Evolutionary conservation across 1,284 basidiomycete species (phyloP).

Genomic region (Leccinum angustisporum): DNA sequence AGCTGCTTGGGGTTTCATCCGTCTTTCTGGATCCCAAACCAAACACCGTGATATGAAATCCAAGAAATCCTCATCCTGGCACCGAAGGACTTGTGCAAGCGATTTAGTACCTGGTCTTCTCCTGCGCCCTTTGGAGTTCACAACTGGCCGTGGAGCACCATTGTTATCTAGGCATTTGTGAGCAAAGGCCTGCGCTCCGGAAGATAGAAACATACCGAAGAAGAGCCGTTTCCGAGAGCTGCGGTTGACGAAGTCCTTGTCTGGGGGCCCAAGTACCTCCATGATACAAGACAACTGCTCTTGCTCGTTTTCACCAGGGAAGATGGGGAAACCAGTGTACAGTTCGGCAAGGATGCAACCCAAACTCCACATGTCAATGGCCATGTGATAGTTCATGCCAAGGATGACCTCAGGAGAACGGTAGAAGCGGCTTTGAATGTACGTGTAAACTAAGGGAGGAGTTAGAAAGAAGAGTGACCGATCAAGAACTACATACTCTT

Average conservation of each 20-base stretch:
- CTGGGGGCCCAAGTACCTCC: constrained; percentile 96
- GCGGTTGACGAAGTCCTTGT: constrained; percentile 91
- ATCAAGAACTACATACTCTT: constrained; percentile 70
- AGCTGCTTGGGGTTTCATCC: constrained; percentile 93
- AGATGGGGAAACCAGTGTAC: constrained; percentile 98
- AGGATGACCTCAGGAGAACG: constrained; percentile 94
- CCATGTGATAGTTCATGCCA: constrained; percentile 94
- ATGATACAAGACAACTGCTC: constrained; percentile 99
- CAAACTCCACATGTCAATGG: constrained; percentile 97
- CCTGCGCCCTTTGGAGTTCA: constrained; percentile 95
- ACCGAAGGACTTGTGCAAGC: constrained; percentile 84
- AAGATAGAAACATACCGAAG: constrained; percentile 68
- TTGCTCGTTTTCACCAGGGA: constrained; percentile 99
- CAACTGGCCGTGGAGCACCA: constrained; percentile 87
- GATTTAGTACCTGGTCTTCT: constrained; percentile 90
- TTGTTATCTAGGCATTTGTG: constrained; percentile 69
- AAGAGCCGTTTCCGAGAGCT: constrained; percentile 94
- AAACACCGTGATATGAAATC: constrained; percentile 96
- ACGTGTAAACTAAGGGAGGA: constrained; percentile 79
- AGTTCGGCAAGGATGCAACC: constrained; percentile 98
- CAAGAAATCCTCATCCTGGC: constrained; percentile 85
- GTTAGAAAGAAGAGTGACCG: constrained; percentile 16
- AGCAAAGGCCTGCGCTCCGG: neutral
- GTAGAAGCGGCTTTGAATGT: constrained; percentile 96
- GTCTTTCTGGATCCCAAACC: constrained; percentile 95